phyloP scores from a whole-genome alignment of 2,329 filamentous ascomycete genomes.

The Sclerotiophoma versabilis region DNA sequence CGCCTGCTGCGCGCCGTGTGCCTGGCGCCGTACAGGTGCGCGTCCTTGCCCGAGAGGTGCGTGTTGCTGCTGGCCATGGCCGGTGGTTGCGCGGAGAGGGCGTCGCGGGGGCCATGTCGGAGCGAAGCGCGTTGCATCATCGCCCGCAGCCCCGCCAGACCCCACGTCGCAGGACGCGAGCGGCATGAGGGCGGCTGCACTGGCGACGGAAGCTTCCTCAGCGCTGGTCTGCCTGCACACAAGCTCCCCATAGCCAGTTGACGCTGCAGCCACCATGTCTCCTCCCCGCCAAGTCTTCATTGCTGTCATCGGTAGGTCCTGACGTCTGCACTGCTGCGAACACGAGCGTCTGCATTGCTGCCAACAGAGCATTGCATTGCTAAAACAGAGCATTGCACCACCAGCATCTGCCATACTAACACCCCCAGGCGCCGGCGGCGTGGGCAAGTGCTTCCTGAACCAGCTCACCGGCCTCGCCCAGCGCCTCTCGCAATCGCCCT shows the following conservation, averaged over 20 bases:
- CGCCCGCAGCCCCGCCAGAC: slow-evolving; percentile 8
- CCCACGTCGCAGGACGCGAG: slow-evolving; percentile 14
- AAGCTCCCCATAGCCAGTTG: slow-evolving; percentile 17
- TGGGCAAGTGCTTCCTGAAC: slow-evolving; percentile 87
- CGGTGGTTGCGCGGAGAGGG: not conserved
- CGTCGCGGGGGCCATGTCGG: slow-evolving; percentile 35
- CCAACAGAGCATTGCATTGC: too few species aligned
- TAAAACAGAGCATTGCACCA: not conserved
- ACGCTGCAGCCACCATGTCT: slow-evolving; percentile 46
- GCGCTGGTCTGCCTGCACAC: slow-evolving; percentile 3
- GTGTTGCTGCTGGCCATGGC: slow-evolving; percentile 9
- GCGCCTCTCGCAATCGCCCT: slow-evolving; percentile 59
- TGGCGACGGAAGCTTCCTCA: not conserved
- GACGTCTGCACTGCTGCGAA: too few species aligned
- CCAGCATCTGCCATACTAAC: not conserved
- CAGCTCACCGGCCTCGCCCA: slow-evolving; percentile 76
- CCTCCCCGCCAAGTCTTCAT: slow-evolving; percentile 55
- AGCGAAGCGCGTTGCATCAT: slow-evolving; percentile 26
- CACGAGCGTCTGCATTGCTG: too few species aligned
- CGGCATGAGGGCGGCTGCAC: not conserved
- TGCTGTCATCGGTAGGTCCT: slow-evolving; percentile 56
- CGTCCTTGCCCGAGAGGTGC: slow-evolving; percentile 58
- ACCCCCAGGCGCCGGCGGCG: slow-evolving; percentile 80
- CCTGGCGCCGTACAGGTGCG: slow-evolving; percentile 78
- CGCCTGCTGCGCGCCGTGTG: slow-evolving; percentile 63